Base-by-base conservation (phyloP, 768 basidiomycete species). In the Boletus vermiculosoides region DNA sequence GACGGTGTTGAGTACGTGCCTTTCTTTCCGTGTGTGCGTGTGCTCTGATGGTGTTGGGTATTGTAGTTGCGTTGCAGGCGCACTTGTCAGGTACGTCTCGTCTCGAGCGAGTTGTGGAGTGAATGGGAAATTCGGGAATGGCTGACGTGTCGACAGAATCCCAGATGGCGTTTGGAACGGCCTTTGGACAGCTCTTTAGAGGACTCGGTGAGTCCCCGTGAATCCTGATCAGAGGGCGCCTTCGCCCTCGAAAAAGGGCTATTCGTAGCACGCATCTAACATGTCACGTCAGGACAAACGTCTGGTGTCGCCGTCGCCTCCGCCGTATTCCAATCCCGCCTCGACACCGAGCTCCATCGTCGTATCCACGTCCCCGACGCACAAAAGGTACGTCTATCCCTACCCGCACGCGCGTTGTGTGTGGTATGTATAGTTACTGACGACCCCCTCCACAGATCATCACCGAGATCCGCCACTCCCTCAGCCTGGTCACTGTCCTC, bases 111-210 rank as follows among this genome's bases (percentile, higher is more conserved):
- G 16, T n/a, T n/a, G 11, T 25, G 16, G 4, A 37, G 20, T 28
- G 6, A 30, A 30, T 9, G 8, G 28, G 6, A 9, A 16, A 12
- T n/a, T n/a, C n/a, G n/a, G n/a, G n/a, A n/a, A n/a, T n/a, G 23
- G 13, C 20, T 55, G 36, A 56, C 11, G 20, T 22, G 13, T 37
- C 8, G 28, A 45, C 33, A 66, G 65, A 66, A 12, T 50, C 62
- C 0, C 57, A 60, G 46, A 61, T 66, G 50, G 62, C 65, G 2
- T 64, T 62, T 52, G 66, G 66, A 39, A 66, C 66, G 0, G 66
- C 66, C 4, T 67, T 66, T 11, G 66, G 56, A 20, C 66, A 66
- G 22, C 50, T 66, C 4, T 66, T 66, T 33, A 57, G 66, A 31
- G 57, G 60, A 13, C 60, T 66, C 2, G 66, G 65, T 67, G 13